Conservation (phyloP, 2,329 filamentous ascomycete genomes). For the Epichloe amarillans region DNA sequence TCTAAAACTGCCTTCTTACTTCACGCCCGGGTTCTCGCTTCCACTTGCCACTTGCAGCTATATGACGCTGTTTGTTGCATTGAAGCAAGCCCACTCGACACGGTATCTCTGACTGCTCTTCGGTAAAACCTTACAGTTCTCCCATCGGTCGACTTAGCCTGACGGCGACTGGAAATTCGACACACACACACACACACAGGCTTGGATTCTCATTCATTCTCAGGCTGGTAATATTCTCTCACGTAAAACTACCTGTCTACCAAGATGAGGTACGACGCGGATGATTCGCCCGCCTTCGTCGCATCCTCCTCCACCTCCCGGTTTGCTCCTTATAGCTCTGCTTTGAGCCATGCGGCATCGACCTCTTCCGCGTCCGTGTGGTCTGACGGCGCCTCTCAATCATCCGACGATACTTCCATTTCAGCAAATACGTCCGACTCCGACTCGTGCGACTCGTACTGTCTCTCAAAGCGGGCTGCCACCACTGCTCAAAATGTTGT, state of each 20-base stretch:
- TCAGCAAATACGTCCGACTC: slow-evolving; percentile 47
- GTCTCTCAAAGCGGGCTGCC: slow-evolving; percentile 17
- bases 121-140: slow-evolving; percentile 20
- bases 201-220: slow-evolving; percentile 15
- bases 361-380: slow-evolving; percentile 67
- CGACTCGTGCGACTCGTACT: slow-evolving; percentile 33
- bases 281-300: slow-evolving; percentile 39
- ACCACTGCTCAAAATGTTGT: slow-evolving; percentile 11
- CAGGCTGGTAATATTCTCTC: slow-evolving; percentile 15
- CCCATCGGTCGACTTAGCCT: slow-evolving; percentile 35
- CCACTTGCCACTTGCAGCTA: slow-evolving; percentile 19
- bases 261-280: slow-evolving; percentile 47
- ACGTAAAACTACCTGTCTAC: slow-evolving; percentile 16
- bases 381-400: slow-evolving; percentile 58
- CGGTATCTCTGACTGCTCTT: slow-evolving; percentile 18
- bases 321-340: slow-evolving; percentile 53
- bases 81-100: slow-evolving; percentile 24
- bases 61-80: slow-evolving; percentile 24
- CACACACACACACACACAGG: slow-evolving; percentile 13
- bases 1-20: slow-evolving; percentile 31
- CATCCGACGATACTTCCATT: slow-evolving; percentile 53
- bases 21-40: slow-evolving; percentile 24
- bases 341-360: slow-evolving; percentile 61
- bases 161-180: slow-evolving; percentile 41
- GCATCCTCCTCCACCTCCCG: slow-evolving; percentile 23